These are phyloP conservation scores for Hericium erinaceus DNA, from an alignment of 768 basidiomycete species.

Conservation along the genomic window DNA sequence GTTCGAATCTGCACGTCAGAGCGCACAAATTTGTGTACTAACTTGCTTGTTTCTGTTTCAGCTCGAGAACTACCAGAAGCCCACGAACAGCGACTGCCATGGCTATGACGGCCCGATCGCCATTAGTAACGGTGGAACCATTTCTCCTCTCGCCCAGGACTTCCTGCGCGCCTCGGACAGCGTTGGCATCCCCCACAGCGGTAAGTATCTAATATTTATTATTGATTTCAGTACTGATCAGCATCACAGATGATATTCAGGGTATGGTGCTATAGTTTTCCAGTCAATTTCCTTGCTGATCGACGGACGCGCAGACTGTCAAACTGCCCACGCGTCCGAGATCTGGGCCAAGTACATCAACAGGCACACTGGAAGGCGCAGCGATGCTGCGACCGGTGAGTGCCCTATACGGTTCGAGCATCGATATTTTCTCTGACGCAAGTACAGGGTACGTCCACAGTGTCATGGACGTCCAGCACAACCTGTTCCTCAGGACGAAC, in stretches of 20 bases:
- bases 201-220: constrained; percentile 25
- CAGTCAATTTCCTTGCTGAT: background rate
- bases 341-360: constrained; percentile 77
- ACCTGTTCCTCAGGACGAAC: constrained; percentile 58
- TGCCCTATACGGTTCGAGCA: background rate
- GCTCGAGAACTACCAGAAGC: constrained; percentile 74
- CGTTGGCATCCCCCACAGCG: constrained; percentile 55
- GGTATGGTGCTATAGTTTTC: constrained; percentile 19
- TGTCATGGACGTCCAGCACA: constrained; percentile 59
- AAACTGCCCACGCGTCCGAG: constrained; percentile 52
- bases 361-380: constrained; percentile 60
- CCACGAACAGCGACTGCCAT: constrained; percentile 54
- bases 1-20: constrained; percentile 19
- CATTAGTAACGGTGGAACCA: constrained; percentile 59
- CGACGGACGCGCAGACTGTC: constrained; percentile 32
- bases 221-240: background rate
- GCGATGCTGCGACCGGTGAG: constrained; percentile 58
- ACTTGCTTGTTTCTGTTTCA: constrained; percentile 15
- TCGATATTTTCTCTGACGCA: background rate
- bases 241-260: constrained; percentile 50
- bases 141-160: constrained; percentile 57
- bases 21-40: background rate
- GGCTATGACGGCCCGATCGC: constrained; percentile 70
- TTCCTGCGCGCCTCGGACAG: constrained; percentile 57
- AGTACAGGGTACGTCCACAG: constrained; percentile 54